phyloP scores from a whole-genome alignment of 768 basidiomycete genomes.

The Dendrothele bispora region DNA sequence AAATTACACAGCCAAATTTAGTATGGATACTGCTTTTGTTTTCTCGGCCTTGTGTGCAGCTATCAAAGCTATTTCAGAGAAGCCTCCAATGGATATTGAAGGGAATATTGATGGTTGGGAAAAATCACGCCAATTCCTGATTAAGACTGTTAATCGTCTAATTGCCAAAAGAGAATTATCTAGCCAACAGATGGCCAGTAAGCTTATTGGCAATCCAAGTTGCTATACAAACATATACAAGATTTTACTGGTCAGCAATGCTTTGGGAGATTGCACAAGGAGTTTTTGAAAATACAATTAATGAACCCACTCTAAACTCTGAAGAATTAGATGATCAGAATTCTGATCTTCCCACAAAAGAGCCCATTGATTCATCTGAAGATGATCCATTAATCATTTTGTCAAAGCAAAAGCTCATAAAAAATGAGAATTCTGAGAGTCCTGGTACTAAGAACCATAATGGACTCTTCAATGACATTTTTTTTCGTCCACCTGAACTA shows the following conservation, averaged over 20 bases:
- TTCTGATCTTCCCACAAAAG: too few relatives aligned
- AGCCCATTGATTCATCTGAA: too few relatives aligned
- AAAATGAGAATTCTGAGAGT: not conserved
- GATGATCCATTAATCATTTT: too few relatives aligned
- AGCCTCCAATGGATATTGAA: too few relatives aligned
- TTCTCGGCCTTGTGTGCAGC: too few relatives aligned
- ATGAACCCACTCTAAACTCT: not conserved
- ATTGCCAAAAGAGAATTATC: conserved; percentile 9
- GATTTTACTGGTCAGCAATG: conserved; percentile 8
- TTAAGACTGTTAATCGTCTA: conserved; percentile 7
- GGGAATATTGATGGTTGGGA: too few relatives aligned
- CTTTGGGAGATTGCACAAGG: not conserved
- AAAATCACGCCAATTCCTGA: not conserved
- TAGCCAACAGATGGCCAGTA: conserved; percentile 4
- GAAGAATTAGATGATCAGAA: not conserved
- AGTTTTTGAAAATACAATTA: conserved; percentile 24
- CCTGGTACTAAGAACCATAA: not conserved
- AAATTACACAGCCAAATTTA: too few relatives aligned
- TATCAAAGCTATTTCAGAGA: too few relatives aligned
- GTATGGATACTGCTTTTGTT: too few relatives aligned
- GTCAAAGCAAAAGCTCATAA: too few relatives aligned
- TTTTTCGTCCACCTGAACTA: conserved; percentile 1
- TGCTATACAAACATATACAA: conserved; percentile 1
- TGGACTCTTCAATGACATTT: not conserved
- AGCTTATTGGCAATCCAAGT: not conserved